Percentiles rank a stretch among this genome's conserved stretches.
Evolutionary conservation across 75 land plant genomes (phyloP).

Genomic region (Selaginella tamariscina): DNA sequence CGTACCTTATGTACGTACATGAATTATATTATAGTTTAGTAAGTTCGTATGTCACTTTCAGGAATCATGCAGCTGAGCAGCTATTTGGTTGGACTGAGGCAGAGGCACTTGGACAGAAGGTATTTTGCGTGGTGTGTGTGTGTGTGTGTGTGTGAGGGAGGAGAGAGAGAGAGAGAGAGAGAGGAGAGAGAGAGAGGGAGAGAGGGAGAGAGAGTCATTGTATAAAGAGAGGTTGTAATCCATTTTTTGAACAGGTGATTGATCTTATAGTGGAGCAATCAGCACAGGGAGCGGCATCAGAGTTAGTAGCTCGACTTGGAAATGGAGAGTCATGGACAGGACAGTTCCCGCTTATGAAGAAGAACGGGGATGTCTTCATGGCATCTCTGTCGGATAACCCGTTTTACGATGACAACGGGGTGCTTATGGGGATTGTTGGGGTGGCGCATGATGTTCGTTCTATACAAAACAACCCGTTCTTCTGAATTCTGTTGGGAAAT

Average conservation of each 20-base stretch:
- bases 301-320: constrained; percentile 30
- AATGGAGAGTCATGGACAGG: constrained; percentile 86
- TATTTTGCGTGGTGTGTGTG: no score
- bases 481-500: not conserved
- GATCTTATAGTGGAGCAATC: constrained; percentile 47
- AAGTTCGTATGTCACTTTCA: no score
- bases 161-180: no score
- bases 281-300: constrained; percentile 21
- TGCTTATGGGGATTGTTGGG: constrained; percentile 54
- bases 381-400: constrained; percentile 59
- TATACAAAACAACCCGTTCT: constrained; percentile 24
- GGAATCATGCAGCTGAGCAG: constrained; percentile 64
- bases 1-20: no score
- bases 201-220: no score
- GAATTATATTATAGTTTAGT: no score
- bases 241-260: no score
- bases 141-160: no score
- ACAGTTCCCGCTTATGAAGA: constrained; percentile 58
- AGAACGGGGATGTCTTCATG: constrained; percentile 54
- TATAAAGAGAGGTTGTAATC: no score
- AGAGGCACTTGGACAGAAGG: constrained; percentile 62
- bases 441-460: constrained; percentile 44
- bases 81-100: constrained; percentile 60
- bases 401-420: constrained; percentile 70
- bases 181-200: no score